These are phyloP conservation scores for Solanum hybrid DNA, from an alignment of 305 asterid genomes.

Conservation along the genomic window DNA sequence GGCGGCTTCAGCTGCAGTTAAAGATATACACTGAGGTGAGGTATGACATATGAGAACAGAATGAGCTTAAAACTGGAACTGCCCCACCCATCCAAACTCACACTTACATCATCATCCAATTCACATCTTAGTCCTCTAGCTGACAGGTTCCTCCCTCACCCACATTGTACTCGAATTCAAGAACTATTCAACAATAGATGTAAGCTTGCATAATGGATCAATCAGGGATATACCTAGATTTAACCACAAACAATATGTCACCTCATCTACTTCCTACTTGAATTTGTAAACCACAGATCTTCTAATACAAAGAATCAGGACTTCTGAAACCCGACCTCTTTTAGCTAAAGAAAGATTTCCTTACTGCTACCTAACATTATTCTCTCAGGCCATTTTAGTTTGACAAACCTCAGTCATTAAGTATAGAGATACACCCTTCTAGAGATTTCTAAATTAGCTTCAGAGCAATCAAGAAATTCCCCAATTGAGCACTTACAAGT, in stretches of 20 bases:
- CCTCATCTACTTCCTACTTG: background rate
- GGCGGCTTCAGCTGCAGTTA: background rate
- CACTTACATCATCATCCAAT: background rate
- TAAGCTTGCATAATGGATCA: background rate
- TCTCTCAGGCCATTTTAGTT: rapidly evolving
- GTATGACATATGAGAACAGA: background rate
- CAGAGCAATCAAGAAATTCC: background rate
- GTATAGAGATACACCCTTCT: background rate
- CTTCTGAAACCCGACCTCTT: background rate
- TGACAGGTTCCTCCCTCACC: background rate
- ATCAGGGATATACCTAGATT: background rate
- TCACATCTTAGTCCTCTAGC: background rate
- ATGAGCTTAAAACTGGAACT: background rate
- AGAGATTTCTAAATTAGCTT: background rate
- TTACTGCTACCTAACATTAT: background rate
- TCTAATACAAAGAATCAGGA: background rate
- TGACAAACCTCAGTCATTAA: background rate
- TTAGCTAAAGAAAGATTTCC: background rate
- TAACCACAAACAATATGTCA: background rate
- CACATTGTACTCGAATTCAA: background rate
- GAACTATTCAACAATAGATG: background rate
- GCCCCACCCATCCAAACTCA: background rate
- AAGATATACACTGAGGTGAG: background rate
- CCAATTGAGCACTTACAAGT: background rate
- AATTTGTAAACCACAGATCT: background rate